A percentile compares a stretch with the other conserved stretches of the same genome.
Conservation (phyloP, 2,329 filamentous ascomycete genomes). For the Sarocladiaceae sp. region DNA sequence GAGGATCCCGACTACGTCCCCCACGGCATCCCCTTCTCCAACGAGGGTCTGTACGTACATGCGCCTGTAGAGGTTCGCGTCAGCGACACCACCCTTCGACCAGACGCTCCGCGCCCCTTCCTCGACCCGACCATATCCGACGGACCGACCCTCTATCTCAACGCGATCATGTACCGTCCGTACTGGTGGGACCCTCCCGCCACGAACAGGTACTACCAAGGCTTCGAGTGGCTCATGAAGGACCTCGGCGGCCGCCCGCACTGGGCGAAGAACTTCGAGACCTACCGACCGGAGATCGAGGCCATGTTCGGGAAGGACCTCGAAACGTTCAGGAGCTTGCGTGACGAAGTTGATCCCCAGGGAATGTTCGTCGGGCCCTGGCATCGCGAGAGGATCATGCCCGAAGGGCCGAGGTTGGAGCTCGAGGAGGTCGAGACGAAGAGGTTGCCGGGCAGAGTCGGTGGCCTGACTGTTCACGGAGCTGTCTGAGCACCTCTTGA, state of each 20-base stretch:
- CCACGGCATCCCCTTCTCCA: conserved; percentile 72
- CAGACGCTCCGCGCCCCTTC: conserved; percentile 30
- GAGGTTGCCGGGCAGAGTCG: conserved; percentile 18
- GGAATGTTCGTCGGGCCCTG: conserved; percentile 89
- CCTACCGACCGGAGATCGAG: conserved; percentile 54
- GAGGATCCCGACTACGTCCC: conserved; percentile 58
- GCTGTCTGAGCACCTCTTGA: background rate
- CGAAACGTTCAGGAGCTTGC: conserved; percentile 58
- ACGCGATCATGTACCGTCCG: conserved; percentile 82
- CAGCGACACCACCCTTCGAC: conserved; percentile 53
- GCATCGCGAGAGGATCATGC: conserved; percentile 66
- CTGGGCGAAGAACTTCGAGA: conserved; percentile 87
- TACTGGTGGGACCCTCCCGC: conserved; percentile 75
- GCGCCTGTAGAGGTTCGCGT: conserved; percentile 91
- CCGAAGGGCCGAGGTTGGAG: conserved; percentile 23
- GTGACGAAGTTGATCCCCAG: conserved; percentile 66
- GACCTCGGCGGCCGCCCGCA: conserved; percentile 77
- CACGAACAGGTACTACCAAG: conserved; percentile 72
- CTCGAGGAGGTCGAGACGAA: conserved; percentile 31
- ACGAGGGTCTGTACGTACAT: conserved; percentile 75
- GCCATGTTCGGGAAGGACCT: conserved; percentile 64
- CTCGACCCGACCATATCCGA: conserved; percentile 65
- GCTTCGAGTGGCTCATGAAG: conserved; percentile 86
- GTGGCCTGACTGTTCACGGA: conserved; percentile 18
- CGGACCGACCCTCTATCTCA: conserved; percentile 77